Evolutionary conservation across 2,329 filamentous ascomycete genomes (phyloP).

Genomic region (Cladosporium sp.): DNA sequence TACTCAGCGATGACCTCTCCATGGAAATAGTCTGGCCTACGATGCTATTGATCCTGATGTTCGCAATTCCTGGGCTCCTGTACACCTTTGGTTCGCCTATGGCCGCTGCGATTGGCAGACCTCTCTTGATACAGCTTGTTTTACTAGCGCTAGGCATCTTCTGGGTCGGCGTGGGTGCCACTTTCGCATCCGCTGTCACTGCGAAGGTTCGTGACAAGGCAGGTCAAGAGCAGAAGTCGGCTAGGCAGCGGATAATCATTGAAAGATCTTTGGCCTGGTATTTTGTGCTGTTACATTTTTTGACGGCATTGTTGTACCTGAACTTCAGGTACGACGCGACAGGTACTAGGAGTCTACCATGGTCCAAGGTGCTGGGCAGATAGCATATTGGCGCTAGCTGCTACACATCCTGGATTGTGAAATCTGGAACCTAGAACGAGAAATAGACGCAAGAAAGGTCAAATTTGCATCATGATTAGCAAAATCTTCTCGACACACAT

Average conservation of each 20-base stretch:
- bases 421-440: too few species aligned
- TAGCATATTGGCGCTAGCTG: not conserved
- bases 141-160: not conserved
- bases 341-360: not conserved
- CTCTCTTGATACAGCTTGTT: not conserved
- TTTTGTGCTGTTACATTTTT: not conserved
- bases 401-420: too few species aligned
- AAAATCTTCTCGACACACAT: too few species aligned
- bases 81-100: not conserved
- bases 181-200: not conserved
- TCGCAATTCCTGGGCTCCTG: not conserved
- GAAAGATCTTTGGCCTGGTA: not conserved
- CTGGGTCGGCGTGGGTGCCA: not conserved
- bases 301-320: not conserved
- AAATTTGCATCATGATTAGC: too few species aligned
- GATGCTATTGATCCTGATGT: not conserved
- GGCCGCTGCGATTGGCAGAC: not conserved
- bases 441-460: too few species aligned
- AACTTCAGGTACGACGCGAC: not conserved
- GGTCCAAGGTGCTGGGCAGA: not conserved
- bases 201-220: not conserved
- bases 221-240: not conserved
- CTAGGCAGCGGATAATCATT: not conserved
- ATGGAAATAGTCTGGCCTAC: not conserved
- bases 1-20: not conserved